These are phyloP conservation scores for Lobosporangium transversale DNA, from an alignment of 192 early-diverging fungal genomes.

Conservation along the genomic window DNA sequence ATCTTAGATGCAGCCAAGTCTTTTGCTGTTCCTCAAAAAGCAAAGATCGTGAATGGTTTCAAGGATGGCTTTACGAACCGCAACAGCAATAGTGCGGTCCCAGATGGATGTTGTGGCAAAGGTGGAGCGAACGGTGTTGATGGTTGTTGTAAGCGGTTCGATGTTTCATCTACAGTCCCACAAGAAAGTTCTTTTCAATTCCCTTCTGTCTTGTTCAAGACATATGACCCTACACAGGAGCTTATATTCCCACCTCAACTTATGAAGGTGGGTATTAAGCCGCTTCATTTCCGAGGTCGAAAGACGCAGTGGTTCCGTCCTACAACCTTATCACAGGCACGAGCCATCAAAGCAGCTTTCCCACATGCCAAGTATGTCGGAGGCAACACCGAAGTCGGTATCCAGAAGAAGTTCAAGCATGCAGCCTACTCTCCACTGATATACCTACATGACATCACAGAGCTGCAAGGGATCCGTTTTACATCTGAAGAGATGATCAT, in stretches of 20 bases:
- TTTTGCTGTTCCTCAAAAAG: slow-evolving; percentile 17
- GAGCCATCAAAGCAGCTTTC: slow-evolving; percentile 58
- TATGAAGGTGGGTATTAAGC: slow-evolving; percentile 58
- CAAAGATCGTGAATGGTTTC: slow-evolving; percentile 13
- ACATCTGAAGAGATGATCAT: slow-evolving; percentile 56
- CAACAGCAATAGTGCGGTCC: neutral
- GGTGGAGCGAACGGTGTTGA: slow-evolving; percentile 46
- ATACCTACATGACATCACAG: slow-evolving; percentile 72
- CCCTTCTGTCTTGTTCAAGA: slow-evolving; percentile 58
- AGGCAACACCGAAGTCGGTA: slow-evolving; percentile 87
- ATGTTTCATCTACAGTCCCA: slow-evolving; percentile 23
- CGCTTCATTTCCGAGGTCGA: slow-evolving; percentile 62
- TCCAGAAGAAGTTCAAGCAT: slow-evolving; percentile 81
- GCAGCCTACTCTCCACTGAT: slow-evolving; percentile 69
- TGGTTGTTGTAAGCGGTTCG: slow-evolving; percentile 55
- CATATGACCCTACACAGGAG: slow-evolving; percentile 70
- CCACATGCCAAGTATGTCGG: slow-evolving; percentile 78
- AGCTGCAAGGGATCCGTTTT: slow-evolving; percentile 64
- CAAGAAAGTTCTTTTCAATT: slow-evolving; percentile 40
- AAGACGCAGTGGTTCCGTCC: slow-evolving; percentile 69
- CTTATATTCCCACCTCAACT: slow-evolving; percentile 74
- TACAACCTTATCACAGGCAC: slow-evolving; percentile 58
- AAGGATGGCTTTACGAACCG: neutral
- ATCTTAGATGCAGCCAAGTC: slow-evolving; percentile 88
- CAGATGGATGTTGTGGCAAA: slow-evolving; percentile 33